These are phyloP conservation scores for Aureobasidium uvarum DNA, from an alignment of 2,329 filamentous ascomycete species.

Conservation along the genomic window DNA sequence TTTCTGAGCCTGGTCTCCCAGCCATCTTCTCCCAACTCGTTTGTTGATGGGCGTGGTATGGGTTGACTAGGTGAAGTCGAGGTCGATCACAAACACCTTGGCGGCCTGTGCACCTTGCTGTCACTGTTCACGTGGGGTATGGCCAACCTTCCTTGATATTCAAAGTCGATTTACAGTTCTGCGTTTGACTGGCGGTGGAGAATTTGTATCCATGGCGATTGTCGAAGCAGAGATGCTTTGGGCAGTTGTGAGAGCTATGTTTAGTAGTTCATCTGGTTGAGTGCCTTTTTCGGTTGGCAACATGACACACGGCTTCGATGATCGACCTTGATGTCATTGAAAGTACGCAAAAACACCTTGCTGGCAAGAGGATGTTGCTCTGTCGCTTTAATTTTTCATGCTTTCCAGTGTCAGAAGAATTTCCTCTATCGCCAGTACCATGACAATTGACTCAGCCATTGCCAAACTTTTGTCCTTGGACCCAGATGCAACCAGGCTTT, in stretches of 20 bases:
- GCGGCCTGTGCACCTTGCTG: neutral
- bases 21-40: conserved; percentile 2
- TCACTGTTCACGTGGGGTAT: conserved; percentile 3
- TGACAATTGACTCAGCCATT: conserved; percentile 63
- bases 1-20: neutral
- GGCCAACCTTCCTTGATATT: neutral
- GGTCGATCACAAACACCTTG: conserved; percentile 11
- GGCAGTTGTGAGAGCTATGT: neutral
- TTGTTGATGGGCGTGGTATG: conserved; percentile 9
- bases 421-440: conserved; percentile 29
- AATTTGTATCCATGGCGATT: neutral
- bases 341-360: neutral
- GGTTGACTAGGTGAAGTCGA: conserved; percentile 7
- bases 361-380: neutral
- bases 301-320: neutral
- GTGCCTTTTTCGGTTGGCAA: neutral
- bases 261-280: neutral
- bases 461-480: conserved; percentile 60
- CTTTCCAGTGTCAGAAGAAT: neutral
- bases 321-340: conserved; percentile 17
- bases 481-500: conserved; percentile 54
- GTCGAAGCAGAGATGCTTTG: neutral
- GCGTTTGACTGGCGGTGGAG: neutral
- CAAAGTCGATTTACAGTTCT: neutral
- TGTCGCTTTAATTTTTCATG: neutral